Conservation (phyloP, 2,329 filamentous ascomycete species). For the Pseudogymnoascus sp. region DNA sequence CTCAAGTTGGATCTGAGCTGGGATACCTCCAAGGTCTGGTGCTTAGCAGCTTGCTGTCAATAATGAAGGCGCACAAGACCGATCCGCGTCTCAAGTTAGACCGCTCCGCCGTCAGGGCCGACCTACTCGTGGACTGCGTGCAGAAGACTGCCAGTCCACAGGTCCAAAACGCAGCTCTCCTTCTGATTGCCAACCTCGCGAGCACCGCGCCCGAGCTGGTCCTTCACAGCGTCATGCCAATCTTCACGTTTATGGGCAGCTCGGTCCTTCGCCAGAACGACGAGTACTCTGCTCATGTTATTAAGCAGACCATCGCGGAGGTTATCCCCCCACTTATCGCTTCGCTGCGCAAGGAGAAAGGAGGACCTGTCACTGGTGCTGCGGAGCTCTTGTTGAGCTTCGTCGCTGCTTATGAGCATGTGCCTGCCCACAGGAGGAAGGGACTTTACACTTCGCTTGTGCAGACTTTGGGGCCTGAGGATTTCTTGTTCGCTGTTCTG, state of each 20-base stretch:
- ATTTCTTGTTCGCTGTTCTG: conserved; percentile 80
- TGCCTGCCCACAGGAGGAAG: conserved; percentile 76
- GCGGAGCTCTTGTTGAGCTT: conserved; percentile 92
- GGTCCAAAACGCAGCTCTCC: conserved; percentile 83
- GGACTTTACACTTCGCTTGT: conserved; percentile 78
- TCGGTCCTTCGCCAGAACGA: conserved; percentile 88
- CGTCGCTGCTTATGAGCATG: conserved; percentile 91
- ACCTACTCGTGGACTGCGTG: conserved; percentile 88
- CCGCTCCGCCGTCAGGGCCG: conserved; percentile 71
- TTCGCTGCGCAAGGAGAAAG: conserved; percentile 72
- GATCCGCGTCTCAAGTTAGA: conserved; percentile 59
- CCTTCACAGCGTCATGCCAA: conserved; percentile 95
- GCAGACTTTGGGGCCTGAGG: conserved; percentile 72
- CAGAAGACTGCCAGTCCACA: conserved; percentile 86
- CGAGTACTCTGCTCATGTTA: conserved; percentile 93
- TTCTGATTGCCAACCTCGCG: conserved; percentile 80
- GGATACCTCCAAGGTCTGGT: conserved; percentile 85
- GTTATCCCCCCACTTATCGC: conserved; percentile 87
- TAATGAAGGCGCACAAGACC: conserved; percentile 68
- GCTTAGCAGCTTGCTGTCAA: conserved; percentile 70
- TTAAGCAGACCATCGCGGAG: conserved; percentile 87
- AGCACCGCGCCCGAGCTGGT: conserved; percentile 84
- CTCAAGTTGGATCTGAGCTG: conserved; percentile 73
- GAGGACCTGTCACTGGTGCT: conserved; percentile 69
- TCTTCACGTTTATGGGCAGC: conserved; percentile 96